Evolutionary conservation across 2,329 filamentous ascomycete genomes (phyloP).

Genomic region (Thelonectria blattea): DNA sequence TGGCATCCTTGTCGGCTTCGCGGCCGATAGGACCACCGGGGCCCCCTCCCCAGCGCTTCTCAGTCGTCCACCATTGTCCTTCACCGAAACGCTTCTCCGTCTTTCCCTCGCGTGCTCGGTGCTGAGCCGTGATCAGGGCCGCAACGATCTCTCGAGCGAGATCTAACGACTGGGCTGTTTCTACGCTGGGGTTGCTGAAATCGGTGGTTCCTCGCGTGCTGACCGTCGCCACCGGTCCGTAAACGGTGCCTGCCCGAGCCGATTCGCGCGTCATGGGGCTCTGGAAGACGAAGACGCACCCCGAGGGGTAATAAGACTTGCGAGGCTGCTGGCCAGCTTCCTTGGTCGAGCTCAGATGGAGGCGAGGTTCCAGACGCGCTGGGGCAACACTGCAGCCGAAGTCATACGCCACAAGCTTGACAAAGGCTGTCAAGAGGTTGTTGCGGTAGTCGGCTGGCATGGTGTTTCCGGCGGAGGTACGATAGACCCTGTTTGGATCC

Average conservation of each 20-base stretch:
- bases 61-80: slow-evolving; percentile 66
- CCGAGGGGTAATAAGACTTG: slow-evolving; percentile 63
- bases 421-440: slow-evolving; percentile 62
- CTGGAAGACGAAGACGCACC: slow-evolving; percentile 66
- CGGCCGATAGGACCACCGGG: slow-evolving; percentile 67
- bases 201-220: slow-evolving; percentile 61
- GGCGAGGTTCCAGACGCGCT: slow-evolving; percentile 63
- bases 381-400: slow-evolving; percentile 67
- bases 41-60: slow-evolving; percentile 68
- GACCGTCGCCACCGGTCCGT: slow-evolving; percentile 67
- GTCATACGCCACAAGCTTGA: slow-evolving; percentile 70
- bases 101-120: slow-evolving; percentile 64
- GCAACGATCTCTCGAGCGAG: slow-evolving; percentile 66
- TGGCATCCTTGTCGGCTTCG: slow-evolving; percentile 58
- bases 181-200: slow-evolving; percentile 52
- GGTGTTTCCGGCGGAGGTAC: slow-evolving; percentile 57
- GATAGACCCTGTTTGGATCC: slow-evolving; percentile 32
- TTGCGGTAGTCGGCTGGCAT: slow-evolving; percentile 66
- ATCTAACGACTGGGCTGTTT: slow-evolving; percentile 66
- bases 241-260: slow-evolving; percentile 63
- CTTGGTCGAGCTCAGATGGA: slow-evolving; percentile 56
- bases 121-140: slow-evolving; percentile 67
- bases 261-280: slow-evolving; percentile 64
- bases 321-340: slow-evolving; percentile 40
- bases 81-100: slow-evolving; percentile 63